Evolutionary conservation across 495 filamentous ascomycete genomes (phyloP), one percentile per base, ranked within the genome.

Genomic region (Amphirosellinia nigrospora): DNA sequence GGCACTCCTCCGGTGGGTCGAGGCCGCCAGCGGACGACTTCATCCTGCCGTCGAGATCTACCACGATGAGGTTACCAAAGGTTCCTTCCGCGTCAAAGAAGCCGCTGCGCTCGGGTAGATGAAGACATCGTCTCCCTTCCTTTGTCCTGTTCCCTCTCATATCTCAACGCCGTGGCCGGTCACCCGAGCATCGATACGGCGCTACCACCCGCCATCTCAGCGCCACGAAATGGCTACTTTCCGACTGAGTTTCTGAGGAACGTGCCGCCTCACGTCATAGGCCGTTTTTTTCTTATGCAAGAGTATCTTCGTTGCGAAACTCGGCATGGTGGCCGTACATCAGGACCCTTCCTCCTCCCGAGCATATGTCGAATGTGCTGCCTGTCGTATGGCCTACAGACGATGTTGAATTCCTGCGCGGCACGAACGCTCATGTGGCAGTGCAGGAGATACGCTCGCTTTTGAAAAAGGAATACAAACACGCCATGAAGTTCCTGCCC

Each of bases 281-380:
- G 84, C 61, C 81, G 84, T 7, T 84, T 85, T 73, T 83, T 84
- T 38, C 77, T 86, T 36, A 78, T 85, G 59, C 78, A 84, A 64
- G 71, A 86, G 71, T 83, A 82, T 71, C 80, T 88, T 30, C 76
- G 81, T 55, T 78, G 79, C 8, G 68, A 79, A 61, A 79, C n/a
- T 87, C 85, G 0, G 79, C 79, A 58, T 88, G 86, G 86, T 81
- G 73, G 73, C 78, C 81, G 15, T 88, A 88, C 69, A 86, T 87
- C 63, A 74, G 78, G 10, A 80, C 82, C 4, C 76, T 88, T 0
- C 85, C 85, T n/a, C 80, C 82, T 55, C 85, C 85, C 1, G 80
- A 83, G 39, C 80, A 82, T 4, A 45, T 82, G 41, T 69, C 68
- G 26, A 71, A 72, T 32, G 69, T 74, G 13, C 77, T 85, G 41